Percentiles rank a stretch among this genome's conserved stretches.
These are phyloP conservation scores for Verticillium zaregamsianum DNA, from an alignment of 2,329 filamentous ascomycete genomes.

Conservation along the genomic window DNA sequence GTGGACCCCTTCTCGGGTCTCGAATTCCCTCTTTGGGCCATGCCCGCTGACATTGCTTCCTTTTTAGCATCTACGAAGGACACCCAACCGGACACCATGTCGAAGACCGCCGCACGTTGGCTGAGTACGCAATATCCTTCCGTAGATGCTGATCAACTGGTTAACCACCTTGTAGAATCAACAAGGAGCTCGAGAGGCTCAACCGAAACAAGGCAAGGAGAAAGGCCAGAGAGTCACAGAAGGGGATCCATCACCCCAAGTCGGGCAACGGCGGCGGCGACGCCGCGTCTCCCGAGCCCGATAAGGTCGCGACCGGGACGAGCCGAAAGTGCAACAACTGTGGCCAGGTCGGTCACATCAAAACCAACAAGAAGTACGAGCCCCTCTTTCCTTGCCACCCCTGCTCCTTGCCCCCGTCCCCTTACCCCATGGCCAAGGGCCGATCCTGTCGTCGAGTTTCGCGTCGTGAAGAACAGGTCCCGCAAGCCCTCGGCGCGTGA, in stretches of 20 bases:
- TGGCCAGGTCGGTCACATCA: constrained; percentile 94
- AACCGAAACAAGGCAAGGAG: constrained; percentile 89
- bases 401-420: constrained; percentile 10
- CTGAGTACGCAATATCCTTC: constrained; percentile 11
- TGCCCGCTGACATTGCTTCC: constrained; percentile 12
- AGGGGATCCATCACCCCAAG: constrained; percentile 50
- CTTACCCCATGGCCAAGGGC: constrained; percentile 16
- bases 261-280: constrained; percentile 21
- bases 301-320: constrained; percentile 60
- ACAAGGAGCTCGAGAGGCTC: constrained; percentile 75
- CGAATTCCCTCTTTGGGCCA: constrained; percentile 9
- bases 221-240: constrained; percentile 86
- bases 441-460: background rate
- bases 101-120: constrained; percentile 13
- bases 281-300: constrained; percentile 47
- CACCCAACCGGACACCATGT: constrained; percentile 12
- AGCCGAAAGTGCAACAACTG: constrained; percentile 96
- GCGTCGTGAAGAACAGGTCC: background rate
- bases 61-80: constrained; percentile 15
- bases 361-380: constrained; percentile 94
- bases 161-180: constrained; percentile 44
- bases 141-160: constrained; percentile 9
- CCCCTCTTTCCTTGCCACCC: constrained; percentile 18
- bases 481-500: constrained; percentile 4
- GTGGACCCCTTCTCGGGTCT: constrained; percentile 8